Evolutionary conservation across 139 green algal genomes (phyloP), one percentile per base, ranked within the genome.

Genomic region (Chlamydomonas sp.): DNA sequence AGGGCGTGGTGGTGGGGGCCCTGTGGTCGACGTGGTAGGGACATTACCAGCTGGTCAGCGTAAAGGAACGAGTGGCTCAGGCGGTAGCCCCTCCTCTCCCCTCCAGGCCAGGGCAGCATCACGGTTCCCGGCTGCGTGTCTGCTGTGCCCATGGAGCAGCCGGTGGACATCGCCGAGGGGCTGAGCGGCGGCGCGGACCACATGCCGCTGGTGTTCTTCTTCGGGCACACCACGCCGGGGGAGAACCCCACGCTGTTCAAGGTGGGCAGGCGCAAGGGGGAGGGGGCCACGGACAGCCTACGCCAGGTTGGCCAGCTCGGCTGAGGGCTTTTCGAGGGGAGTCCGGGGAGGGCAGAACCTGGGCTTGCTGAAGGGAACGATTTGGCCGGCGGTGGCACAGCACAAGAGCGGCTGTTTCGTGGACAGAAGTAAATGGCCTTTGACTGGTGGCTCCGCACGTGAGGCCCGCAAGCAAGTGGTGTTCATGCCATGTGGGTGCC

Each of bases 161-260:
- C 97, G 0, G 88, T 98, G 0, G 96, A 97, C 77, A 58, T 96
- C 1, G 93, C 95, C 79, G 96, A 97, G 17, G 97, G 95, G 20
- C 92, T 92, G 61, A 60, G 31, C 31, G 31, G 31, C 31, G 31
- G 31, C 31, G 67, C 73, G 15, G 79, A 92, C 4, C 94, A 98
- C 49, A 91, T 95, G 5, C 96, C 96, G 0, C 90, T 99, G n/a
- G 95, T 97, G 1, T 99, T 95, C 84, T 99, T 94, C 74, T 98
- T 94, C 71, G 97, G 97, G 10, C 93, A 98, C 79, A 75, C 87
- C 67, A 91, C 91, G 5, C 95, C 97, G 2, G 87, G 77, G 20
- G 94, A 98, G 61, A 97, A 98, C 86, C 90, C 94, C 4, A 89
- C 95, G 16, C 93, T 98, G 84, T 99, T 98, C 90, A 94, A 93